These are phyloP conservation scores for Backusella macrospora DNA, from an alignment of 192 early-diverging fungal genomes.

Conservation along the genomic window DNA sequence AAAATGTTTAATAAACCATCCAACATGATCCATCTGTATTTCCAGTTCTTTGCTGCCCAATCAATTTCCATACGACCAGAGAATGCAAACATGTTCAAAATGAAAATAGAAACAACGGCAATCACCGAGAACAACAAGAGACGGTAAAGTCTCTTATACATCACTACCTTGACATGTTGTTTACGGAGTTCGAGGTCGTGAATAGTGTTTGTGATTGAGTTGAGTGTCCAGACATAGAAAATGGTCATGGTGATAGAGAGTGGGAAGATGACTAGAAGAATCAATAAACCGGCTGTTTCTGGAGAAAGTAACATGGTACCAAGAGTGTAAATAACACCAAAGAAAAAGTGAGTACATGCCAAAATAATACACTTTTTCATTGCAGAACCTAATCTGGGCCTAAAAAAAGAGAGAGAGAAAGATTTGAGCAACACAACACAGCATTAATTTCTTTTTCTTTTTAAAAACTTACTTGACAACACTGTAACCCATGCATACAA, in stretches of 20 bases:
- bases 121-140: slow-evolving; percentile 78
- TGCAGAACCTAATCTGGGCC: slow-evolving; percentile 84
- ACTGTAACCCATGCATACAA: slow-evolving; percentile 95
- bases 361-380: slow-evolving; percentile 88
- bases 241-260: slow-evolving; percentile 86
- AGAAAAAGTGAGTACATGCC: slow-evolving; percentile 81
- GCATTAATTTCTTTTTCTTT: neutral
- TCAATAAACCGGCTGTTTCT: slow-evolving; percentile 67
- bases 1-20: slow-evolving; percentile 93
- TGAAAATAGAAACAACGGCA: slow-evolving; percentile 77
- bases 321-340: slow-evolving; percentile 84
- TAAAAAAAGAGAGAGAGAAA: slow-evolving; percentile 30
- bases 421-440: too few relatives aligned
- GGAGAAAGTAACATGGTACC: slow-evolving; percentile 75
- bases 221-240: slow-evolving; percentile 95
- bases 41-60: slow-evolving; percentile 81
- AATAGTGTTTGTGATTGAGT: slow-evolving; percentile 79
- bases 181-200: slow-evolving; percentile 73
- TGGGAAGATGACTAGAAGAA: slow-evolving; percentile 84
- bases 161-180: slow-evolving; percentile 88
- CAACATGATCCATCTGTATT: slow-evolving; percentile 87
- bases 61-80: slow-evolving; percentile 58
- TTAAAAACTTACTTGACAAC: slow-evolving; percentile 75
- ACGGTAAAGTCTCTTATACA: slow-evolving; percentile 85
- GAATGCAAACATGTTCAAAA: slow-evolving; percentile 81